These are phyloP conservation scores for Ceratobasidium sp. DNA, from an alignment of 1,284 basidiomycete species.

Conservation along the genomic window DNA sequence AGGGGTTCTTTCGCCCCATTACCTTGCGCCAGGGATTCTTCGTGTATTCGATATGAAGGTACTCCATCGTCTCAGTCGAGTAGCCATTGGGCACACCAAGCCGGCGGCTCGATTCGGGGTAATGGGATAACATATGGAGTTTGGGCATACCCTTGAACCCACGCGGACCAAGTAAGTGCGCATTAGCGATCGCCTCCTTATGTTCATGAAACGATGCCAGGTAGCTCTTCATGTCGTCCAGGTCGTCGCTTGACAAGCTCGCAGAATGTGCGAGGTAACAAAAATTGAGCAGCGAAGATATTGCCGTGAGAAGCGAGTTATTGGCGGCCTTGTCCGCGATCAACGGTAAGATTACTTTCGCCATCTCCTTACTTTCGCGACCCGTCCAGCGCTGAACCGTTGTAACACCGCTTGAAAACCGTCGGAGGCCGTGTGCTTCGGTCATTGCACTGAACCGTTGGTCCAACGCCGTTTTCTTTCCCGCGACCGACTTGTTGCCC, in stretches of 20 bases:
- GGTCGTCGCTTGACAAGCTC: neutral
- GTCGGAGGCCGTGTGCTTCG: neutral
- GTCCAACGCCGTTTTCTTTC: slow-evolving; percentile 42
- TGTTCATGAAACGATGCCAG: neutral
- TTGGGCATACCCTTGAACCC: slow-evolving; percentile 17
- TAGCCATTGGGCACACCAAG: slow-evolving; percentile 31
- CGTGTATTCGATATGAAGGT: too few species aligned
- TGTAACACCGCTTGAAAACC: neutral
- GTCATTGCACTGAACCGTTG: slow-evolving; percentile 40
- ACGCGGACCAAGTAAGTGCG: too few species aligned
- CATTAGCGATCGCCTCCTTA: neutral
- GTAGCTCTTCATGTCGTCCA: neutral
- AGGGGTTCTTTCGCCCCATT: slow-evolving; percentile 16
- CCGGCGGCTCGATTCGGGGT: slow-evolving; percentile 14
- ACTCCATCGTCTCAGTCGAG: slow-evolving; percentile 36
- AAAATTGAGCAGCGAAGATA: slow-evolving; percentile 21
- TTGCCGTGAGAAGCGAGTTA: neutral
- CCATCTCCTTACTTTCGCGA: slow-evolving; percentile 34
- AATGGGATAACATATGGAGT: slow-evolving; percentile 36
- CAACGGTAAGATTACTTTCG: neutral
- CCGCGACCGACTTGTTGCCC: too few species aligned
- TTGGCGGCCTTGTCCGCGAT: neutral
- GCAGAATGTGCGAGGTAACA: slow-evolving; percentile 9
- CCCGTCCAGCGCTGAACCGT: slow-evolving; percentile 34
- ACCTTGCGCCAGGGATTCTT: slow-evolving; percentile 32